Evolutionary conservation across 495 filamentous ascomycete species (phyloP).

Genomic region (Penicilliopsis zonata): DNA sequence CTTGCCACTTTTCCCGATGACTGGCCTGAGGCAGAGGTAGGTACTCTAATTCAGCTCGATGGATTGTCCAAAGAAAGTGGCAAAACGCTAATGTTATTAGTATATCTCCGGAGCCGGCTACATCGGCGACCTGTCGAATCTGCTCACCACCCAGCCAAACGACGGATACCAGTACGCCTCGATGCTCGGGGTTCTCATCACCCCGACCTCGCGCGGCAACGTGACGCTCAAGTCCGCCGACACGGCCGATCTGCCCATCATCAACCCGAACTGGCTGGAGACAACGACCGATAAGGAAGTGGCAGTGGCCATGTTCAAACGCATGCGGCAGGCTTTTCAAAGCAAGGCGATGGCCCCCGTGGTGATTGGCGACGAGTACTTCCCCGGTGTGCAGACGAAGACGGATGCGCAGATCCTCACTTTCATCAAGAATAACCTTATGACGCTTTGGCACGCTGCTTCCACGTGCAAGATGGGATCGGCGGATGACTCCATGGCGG

Average conservation of each 20-base stretch:
- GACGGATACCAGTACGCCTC: constrained; percentile 34
- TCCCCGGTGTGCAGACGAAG: constrained; percentile 19
- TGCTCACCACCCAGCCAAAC: constrained; percentile 6
- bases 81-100: too few relatives aligned
- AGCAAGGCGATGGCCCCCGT: constrained; percentile 9
- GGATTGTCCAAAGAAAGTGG: too few relatives aligned
- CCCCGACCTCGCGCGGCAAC: constrained; percentile 39
- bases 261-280: constrained; percentile 36
- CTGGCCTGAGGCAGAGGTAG: constrained; percentile 48
- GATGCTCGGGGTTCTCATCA: constrained; percentile 23
- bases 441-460: constrained; percentile 37
- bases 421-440: constrained; percentile 23
- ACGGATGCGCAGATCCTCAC: constrained; percentile 34
- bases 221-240: constrained; percentile 30
- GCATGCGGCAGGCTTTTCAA: constrained; percentile 20
- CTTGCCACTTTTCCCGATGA: constrained; percentile 31
- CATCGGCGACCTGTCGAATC: constrained; percentile 12
- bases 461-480: constrained; percentile 38
- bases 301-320: constrained; percentile 30
- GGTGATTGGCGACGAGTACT: constrained; percentile 19
- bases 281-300: constrained; percentile 31
- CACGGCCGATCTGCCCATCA: constrained; percentile 27
- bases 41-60: too few relatives aligned
- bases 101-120: constrained; percentile 21
- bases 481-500: constrained; percentile 29